Conservation (phyloP, 306 rosid genomes). For the Quillaja saponaria region DNA sequence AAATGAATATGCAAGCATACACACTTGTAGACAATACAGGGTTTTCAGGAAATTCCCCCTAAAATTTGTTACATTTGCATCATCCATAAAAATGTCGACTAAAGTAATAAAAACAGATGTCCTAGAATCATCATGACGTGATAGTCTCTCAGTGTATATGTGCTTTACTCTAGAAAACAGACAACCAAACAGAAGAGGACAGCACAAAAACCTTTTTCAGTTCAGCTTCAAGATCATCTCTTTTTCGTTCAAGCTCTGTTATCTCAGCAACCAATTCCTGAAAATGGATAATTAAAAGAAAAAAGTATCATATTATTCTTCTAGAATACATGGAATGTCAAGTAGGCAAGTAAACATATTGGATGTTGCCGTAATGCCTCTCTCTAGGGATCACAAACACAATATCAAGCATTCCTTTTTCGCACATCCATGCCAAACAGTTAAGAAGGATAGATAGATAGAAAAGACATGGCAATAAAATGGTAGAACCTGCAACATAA, state of each 20-base stretch:
- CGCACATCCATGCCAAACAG: no score
- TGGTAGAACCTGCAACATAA: not conserved
- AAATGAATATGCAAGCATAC: no score
- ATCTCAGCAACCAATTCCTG: conserved; percentile 80
- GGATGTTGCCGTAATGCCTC: conserved; percentile 19
- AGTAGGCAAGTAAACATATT: conserved; percentile 17
- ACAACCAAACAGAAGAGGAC: no score
- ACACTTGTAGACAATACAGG: no score
- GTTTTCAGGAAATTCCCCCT: no score
- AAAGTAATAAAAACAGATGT: no score
- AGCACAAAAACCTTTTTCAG: conserved; percentile 72
- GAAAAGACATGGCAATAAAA: no score
- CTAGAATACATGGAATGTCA: conserved; percentile 27
- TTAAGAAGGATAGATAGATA: no score
- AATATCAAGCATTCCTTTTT: conserved; percentile 8
- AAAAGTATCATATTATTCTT: conserved; percentile 21
- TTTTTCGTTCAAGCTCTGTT: conserved; percentile 73
- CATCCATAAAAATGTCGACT: no score
- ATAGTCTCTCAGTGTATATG: not conserved
- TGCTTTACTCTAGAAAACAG: no score
- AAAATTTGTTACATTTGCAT: no score
- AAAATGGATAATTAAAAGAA: conserved; percentile 31
- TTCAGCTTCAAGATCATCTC: conserved; percentile 88
- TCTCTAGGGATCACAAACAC: conserved; percentile 15
- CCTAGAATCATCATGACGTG: no score